Evolutionary conservation across 495 filamentous ascomycete species (phyloP), one percentile per base, ranked within the genome.

Genomic region (Thermothielavioides terrestris): DNA sequence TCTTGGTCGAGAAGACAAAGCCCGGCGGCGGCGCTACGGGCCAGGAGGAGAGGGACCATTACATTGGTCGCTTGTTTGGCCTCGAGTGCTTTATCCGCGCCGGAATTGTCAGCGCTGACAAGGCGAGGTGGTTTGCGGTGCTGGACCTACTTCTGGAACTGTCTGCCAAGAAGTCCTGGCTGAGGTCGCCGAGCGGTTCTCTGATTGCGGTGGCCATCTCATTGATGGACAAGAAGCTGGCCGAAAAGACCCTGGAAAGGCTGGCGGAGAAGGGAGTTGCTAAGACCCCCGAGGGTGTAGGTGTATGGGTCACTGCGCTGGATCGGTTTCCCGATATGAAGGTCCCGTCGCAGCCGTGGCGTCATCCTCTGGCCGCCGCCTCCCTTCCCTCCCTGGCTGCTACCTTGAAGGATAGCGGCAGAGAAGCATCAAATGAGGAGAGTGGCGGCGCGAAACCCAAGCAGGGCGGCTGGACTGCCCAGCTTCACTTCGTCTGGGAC

Each of bases 401-500:
- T 54, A 79, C 92, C 6, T 69, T 98, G 69, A 92, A 85, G 59
- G 86, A 92, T 50, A 83, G 80, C 46, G 79, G 82, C 26, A 65
- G 70, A 20, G 73, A 73, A n/a, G 68, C 75, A 5, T 70, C 69
- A 15, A 63, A 63, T 4, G 74, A 79, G 21, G 66, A 76, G 21
- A 64, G 68, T 27, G 73, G 65, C 2, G 47, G 42, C 14, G 57
- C 57, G 46, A 71, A 72, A 42, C 51, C 59, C 27, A 69, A 76
- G 46, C 72, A 75, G 47, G 80, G 80, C 31, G 68, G 78, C 59
- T 91, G 86, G 81, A 88, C 78, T 48, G 78, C 86, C 8, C 86
- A 87, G 60, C 68, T 90, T 43, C 84, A 86, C 62, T 95, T 94
- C 64, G 87, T 88, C 1, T 98, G 92, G 92, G 79, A 85, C 59